Conservation (phyloP, 306 rosid genomes). For the Heteromeles arbutifolia region DNA sequence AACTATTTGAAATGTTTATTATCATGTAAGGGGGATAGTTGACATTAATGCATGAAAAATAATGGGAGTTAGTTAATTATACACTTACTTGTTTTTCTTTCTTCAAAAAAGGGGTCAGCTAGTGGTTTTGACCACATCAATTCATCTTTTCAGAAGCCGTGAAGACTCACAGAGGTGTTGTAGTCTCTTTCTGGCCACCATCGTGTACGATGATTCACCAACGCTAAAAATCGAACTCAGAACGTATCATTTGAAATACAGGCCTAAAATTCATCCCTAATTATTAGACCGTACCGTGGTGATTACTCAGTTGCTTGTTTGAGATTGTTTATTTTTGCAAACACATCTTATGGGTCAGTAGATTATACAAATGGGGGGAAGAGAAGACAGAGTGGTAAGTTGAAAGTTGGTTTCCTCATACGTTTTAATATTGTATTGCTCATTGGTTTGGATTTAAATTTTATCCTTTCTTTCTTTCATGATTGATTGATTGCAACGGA, state of each 20-base stretch:
- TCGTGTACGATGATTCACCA: too few species aligned
- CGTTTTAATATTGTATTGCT: neutral
- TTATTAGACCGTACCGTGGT: too few species aligned
- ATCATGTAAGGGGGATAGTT: neutral
- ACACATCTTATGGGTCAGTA: neutral
- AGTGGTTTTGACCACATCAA: too few species aligned
- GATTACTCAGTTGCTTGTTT: neutral
- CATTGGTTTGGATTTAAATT: neutral
- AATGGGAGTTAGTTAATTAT: neutral
- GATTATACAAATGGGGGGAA: neutral
- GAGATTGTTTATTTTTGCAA: neutral
- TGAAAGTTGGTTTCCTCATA: neutral
- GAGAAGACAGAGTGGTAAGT: neutral
- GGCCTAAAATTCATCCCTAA: too few species aligned
- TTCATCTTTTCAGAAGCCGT: too few species aligned
- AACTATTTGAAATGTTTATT: neutral
- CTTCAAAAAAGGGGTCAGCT: too few species aligned
- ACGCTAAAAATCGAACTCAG: accelerated
- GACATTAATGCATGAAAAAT: neutral
- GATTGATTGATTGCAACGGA: neutral
- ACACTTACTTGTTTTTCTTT: neutral
- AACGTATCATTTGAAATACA: too few species aligned
- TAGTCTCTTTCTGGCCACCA: accelerated
- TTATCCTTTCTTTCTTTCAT: neutral
- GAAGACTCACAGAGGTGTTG: too few species aligned